These are phyloP conservation scores for Biscogniauxia mediterranea DNA, from an alignment of 2,329 filamentous ascomycete genomes.

Conservation along the genomic window DNA sequence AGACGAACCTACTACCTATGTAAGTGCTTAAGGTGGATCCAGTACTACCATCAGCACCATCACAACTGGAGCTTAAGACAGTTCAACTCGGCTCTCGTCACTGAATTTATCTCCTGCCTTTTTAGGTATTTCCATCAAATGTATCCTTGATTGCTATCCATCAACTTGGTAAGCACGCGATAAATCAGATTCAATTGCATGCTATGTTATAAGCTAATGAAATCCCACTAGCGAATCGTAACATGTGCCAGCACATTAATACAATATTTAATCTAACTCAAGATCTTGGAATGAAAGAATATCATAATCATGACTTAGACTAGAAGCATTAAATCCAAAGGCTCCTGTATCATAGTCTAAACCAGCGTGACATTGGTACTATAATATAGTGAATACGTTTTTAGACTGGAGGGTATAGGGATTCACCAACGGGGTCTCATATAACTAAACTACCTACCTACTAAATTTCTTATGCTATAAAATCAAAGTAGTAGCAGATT, in stretches of 20 bases:
- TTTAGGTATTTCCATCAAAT: background rate
- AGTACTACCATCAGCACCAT: background rate
- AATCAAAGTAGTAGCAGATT: no score
- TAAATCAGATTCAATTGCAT: background rate
- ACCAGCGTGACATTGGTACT: no score
- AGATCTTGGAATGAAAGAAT: background rate
- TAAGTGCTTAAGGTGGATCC: background rate
- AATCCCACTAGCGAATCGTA: background rate
- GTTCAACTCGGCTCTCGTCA: background rate
- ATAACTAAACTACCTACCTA: no score
- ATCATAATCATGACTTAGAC: background rate
- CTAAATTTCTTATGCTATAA: no score
- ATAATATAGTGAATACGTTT: no score
- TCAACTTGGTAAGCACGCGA: background rate
- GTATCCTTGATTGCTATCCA: background rate
- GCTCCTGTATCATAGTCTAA: no score
- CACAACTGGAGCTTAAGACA: background rate
- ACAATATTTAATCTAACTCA: background rate
- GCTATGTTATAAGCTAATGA: background rate
- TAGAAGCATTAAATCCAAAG: no score
- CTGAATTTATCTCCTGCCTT: background rate
- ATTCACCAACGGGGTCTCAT: no score
- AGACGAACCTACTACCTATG: no score
- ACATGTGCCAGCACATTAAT: background rate
- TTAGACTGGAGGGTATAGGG: no score